phyloP scores from a whole-genome alignment of 1,284 basidiomycete species.

The Sparassis latifolia region DNA sequence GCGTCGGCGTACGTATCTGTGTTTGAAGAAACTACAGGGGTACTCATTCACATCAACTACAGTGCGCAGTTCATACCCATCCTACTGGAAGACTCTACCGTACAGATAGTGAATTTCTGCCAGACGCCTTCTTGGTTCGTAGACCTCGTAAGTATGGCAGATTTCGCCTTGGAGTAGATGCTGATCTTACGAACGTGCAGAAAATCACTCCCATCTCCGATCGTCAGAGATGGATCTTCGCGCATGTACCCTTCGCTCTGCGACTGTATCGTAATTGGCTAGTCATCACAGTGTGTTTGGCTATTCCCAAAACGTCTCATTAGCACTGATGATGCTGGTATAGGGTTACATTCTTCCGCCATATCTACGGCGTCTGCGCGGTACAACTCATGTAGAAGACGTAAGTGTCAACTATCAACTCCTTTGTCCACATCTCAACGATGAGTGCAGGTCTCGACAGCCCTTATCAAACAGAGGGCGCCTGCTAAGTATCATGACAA shows the following conservation, averaged over 20 bases:
- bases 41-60: not conserved
- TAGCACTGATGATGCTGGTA: not conserved
- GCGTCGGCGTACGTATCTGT: not conserved
- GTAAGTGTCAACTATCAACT: not conserved
- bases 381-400: not conserved
- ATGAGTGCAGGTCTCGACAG: not conserved
- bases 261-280: conserved; percentile 1
- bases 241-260: not conserved
- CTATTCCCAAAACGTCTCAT: not conserved
- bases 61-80: conserved; percentile 2
- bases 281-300: not conserved
- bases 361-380: not conserved
- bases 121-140: conserved; percentile 2
- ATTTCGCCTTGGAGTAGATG: not conserved
- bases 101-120: not conserved
- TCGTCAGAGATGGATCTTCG: not conserved
- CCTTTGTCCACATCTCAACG: not conserved
- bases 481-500: conserved; percentile 1
- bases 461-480: not conserved
- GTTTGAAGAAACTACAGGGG: not conserved
- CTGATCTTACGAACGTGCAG: not conserved
- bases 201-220: not conserved
- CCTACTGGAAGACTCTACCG: not conserved
- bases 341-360: not conserved
- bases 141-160: not conserved